A percentile compares a stretch with the other conserved stretches of the same genome.
Conservation (phyloP, 345 rosid genomes). For the Garcia nutans region DNA sequence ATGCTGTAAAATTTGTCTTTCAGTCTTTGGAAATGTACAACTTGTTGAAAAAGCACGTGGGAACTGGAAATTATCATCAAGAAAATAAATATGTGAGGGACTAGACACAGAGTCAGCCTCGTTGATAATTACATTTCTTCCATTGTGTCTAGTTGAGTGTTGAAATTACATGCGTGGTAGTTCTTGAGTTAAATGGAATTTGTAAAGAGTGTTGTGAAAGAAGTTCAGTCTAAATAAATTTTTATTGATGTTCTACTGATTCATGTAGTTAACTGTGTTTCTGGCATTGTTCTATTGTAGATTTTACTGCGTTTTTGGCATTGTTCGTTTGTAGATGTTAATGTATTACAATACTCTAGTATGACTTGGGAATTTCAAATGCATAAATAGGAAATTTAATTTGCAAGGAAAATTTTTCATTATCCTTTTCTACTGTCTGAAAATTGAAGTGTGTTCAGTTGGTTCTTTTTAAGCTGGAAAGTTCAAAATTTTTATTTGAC, state of each 20-base stretch:
- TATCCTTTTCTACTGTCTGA: not conserved
- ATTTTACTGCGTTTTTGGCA: not conserved
- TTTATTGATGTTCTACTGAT: not conserved
- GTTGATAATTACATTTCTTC: too few relatives aligned
- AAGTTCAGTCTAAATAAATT: not conserved
- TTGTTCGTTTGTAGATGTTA: not conserved
- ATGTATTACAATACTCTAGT: not conserved
- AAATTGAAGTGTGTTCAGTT: not conserved
- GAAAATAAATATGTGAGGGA: not conserved
- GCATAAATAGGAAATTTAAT: not conserved
- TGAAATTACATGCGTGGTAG: not conserved
- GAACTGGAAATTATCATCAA: not conserved
- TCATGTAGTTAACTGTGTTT: not conserved
- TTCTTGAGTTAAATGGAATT: not conserved
- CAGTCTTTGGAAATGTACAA: not conserved
- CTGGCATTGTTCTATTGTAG: not conserved
- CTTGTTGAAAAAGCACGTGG: not conserved
- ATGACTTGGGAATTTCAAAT: not conserved
- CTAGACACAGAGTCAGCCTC: not conserved
- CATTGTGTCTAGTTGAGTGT: not conserved
- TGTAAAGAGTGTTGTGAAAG: not conserved
- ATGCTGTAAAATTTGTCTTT: not conserved
- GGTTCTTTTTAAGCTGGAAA: too few relatives aligned
- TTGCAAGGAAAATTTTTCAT: not conserved
- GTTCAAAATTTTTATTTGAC: not conserved